Percentiles rank a stretch among this genome's conserved stretches.
Conservation (phyloP, 768 basidiomycete species). For the Boletus subcaerulescens region DNA sequence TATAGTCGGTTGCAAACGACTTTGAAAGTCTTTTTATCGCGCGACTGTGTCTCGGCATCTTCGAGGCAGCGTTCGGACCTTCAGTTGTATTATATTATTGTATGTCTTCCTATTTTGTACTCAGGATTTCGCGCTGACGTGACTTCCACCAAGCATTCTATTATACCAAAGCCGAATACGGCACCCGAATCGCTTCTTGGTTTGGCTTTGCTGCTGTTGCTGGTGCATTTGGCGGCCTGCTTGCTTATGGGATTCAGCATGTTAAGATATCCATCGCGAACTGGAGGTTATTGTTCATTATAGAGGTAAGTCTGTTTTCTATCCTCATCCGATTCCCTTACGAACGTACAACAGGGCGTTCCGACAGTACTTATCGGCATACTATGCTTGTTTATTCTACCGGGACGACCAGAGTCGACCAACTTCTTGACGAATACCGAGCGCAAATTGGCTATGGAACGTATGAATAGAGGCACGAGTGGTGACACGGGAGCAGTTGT, state of each 20-base stretch:
- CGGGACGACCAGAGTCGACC: constrained; percentile 33
- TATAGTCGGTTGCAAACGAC: constrained; percentile 25
- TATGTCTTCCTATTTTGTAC: constrained; percentile 1
- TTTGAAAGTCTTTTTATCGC: constrained; percentile 30
- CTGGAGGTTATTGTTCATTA: constrained; percentile 39
- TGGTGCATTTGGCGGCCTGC: constrained; percentile 55
- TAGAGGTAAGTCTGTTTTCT: constrained; percentile 17
- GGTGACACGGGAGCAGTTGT: constrained; percentile 43
- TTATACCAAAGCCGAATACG: constrained; percentile 48
- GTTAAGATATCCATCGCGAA: constrained; percentile 35
- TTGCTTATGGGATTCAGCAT: constrained; percentile 51
- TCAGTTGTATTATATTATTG: constrained; percentile 33
- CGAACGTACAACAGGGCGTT: constrained; percentile 44
- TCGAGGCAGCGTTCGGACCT: constrained; percentile 35
- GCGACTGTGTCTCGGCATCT: constrained; percentile 32
- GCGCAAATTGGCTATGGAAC: constrained; percentile 31
- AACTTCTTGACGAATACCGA: constrained; percentile 32
- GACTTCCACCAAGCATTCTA: constrained; percentile 38
- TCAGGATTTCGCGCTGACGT: constrained; percentile 14
- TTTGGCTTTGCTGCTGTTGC: constrained; percentile 57
- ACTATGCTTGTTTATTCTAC: constrained; percentile 29
- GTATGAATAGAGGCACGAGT: constrained; percentile 40
- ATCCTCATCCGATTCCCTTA: neutral
- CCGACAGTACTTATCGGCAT: constrained; percentile 40
- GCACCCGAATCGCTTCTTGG: constrained; percentile 48